Conservation (phyloP, 768 basidiomycete species). For the Phlebiopsis flavidoalba region DNA sequence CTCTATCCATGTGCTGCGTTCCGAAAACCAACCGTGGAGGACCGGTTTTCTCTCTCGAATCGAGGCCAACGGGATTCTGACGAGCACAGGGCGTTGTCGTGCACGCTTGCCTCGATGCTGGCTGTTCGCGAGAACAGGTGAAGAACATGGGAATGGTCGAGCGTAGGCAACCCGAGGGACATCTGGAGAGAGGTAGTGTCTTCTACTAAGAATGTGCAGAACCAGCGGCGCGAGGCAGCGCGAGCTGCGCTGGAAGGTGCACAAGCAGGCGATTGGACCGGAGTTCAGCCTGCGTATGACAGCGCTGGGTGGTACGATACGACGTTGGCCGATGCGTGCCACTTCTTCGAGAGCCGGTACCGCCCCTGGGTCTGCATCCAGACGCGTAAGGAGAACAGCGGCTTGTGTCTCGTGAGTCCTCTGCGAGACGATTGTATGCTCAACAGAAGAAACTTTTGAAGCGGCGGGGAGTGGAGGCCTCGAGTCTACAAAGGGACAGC, state of each 20-base stretch:
- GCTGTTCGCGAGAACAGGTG: constrained; percentile 68
- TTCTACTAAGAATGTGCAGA: constrained; percentile 55
- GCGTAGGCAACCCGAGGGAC: constrained; percentile 70
- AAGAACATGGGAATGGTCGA: constrained; percentile 80
- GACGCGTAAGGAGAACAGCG: constrained; percentile 50
- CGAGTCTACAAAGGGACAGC: constrained; percentile 57
- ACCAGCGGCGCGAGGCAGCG: constrained; percentile 61
- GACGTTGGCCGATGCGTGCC: constrained; percentile 38
- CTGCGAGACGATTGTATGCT: constrained; percentile 26
- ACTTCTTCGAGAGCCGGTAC: constrained; percentile 53
- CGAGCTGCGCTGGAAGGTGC: constrained; percentile 65
- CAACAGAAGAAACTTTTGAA: constrained; percentile 41
- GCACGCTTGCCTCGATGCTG: constrained; percentile 82
- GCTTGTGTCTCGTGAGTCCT: constrained; percentile 19
- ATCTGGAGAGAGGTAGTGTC: constrained; percentile 70
- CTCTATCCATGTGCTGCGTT: constrained; percentile 33
- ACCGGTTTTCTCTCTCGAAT: constrained; percentile 66
- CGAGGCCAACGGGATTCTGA: constrained; percentile 76
- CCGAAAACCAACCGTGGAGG: constrained; percentile 73
- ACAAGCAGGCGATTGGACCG: constrained; percentile 60
- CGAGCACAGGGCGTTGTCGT: constrained; percentile 88
- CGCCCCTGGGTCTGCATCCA: constrained; percentile 61
- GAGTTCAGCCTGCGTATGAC: constrained; percentile 44
- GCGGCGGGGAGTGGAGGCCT: constrained; percentile 35
- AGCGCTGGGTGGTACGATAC: constrained; percentile 56